Percentiles rank a stretch among this genome's conserved stretches.
phyloP scores from a whole-genome alignment of 345 rosid genomes.

The Mallotus nudiflorus region DNA sequence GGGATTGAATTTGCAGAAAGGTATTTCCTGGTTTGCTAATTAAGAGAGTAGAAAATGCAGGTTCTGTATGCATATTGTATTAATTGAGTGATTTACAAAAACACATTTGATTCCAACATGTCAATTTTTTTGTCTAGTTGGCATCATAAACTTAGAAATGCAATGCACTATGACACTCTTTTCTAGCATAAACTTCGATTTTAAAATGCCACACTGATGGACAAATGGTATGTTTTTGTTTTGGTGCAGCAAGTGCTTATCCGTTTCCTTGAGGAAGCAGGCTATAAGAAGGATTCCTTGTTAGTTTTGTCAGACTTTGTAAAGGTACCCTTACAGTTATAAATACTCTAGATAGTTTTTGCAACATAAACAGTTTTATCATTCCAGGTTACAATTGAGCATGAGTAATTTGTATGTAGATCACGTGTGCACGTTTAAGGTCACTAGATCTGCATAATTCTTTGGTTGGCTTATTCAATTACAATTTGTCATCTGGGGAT shows the following conservation, averaged over 20 bases:
- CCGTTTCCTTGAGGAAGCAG: slow-evolving; percentile 74
- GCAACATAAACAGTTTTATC: neutral
- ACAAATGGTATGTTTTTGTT: slow-evolving; percentile 17
- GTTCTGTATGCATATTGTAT: neutral
- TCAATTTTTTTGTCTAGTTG: neutral
- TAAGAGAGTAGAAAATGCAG: neutral
- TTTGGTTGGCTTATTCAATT: slow-evolving; percentile 2
- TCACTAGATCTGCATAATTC: neutral
- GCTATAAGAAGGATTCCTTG: slow-evolving; percentile 58
- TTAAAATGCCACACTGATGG: neutral
- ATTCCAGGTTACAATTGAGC: neutral
- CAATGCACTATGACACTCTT: neutral
- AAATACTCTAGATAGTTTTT: neutral
- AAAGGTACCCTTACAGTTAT: slow-evolving; percentile 44
- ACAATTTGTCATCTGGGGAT: neutral
- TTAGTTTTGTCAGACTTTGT: slow-evolving; percentile 60
- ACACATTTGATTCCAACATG: neutral
- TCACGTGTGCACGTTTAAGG: no score
- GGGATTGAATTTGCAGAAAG: neutral
- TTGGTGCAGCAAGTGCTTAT: slow-evolving; percentile 65
- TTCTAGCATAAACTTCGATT: neutral
- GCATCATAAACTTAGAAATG: neutral
- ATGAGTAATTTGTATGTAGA: neutral
- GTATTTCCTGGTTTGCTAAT: slow-evolving; percentile 1
- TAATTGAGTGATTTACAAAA: neutral